phyloP scores from a whole-genome alignment of 495 filamentous ascomycete genomes.

The Zalerion maritima region DNA sequence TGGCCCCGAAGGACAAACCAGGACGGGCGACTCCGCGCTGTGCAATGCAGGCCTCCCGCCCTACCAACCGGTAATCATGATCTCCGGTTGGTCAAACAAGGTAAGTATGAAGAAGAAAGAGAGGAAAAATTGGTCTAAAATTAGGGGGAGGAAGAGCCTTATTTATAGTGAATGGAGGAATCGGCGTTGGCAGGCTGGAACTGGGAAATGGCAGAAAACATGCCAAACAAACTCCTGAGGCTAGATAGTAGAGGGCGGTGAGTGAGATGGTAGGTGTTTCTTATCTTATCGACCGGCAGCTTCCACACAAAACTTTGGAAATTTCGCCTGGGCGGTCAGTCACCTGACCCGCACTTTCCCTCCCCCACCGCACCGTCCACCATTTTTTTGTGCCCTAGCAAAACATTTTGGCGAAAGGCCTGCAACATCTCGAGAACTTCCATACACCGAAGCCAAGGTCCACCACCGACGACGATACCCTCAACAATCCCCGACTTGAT shows the following conservation, averaged over 20 bases:
- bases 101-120: slow-evolving; percentile 58
- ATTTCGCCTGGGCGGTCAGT: too few relatives aligned
- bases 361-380: slow-evolving; percentile 7
- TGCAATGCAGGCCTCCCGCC: slow-evolving; percentile 61
- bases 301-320: too few relatives aligned
- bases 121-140: slow-evolving; percentile 9
- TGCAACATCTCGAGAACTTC: slow-evolving; percentile 4
- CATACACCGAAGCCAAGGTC: neutral
- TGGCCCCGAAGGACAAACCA: slow-evolving; percentile 57
- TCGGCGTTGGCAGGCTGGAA: neutral
- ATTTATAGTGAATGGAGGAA: neutral
- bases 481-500: slow-evolving; percentile 32
- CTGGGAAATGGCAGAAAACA: neutral
- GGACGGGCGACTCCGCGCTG: slow-evolving; percentile 51
- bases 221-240: neutral
- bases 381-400: slow-evolving; percentile 35
- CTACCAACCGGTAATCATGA: slow-evolving; percentile 47
- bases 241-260: too few relatives aligned
- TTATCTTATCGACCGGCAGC: too few relatives aligned
- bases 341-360: neutral
- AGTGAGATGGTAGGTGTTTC: too few relatives aligned
- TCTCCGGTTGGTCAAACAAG: slow-evolving; percentile 48
- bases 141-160: slow-evolving; percentile 1
- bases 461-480: slow-evolving; percentile 9
- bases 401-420: slow-evolving; percentile 30